Evolutionary conservation across 2,329 filamentous ascomycete genomes (phyloP), one percentile per base, ranked within the genome.

Genomic region (Fusarium subtropicale): DNA sequence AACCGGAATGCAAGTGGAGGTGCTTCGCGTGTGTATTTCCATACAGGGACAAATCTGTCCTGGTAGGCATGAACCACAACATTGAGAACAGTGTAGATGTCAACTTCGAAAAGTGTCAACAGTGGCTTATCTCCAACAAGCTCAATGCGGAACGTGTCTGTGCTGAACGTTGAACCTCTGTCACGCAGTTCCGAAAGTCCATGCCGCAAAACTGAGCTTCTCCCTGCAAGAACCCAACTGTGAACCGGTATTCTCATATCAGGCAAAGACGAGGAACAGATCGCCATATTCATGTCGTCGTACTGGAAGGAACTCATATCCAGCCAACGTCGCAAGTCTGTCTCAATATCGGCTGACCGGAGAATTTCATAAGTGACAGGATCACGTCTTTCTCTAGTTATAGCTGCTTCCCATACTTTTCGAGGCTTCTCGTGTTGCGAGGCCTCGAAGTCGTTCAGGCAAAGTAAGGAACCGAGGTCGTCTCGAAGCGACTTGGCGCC

Each of bases 1-100:
- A 93, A 97, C 41, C 92, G 86, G 71, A 87, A 86, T 1, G 92
- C 90, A 76, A 91, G 82, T 13, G 87, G 81, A 4, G 90, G 87
- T 22, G 88, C 86, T 66, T 90, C 87, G 9, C 86, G 88, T 7
- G 90, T 90, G 66, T 91, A 90, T 69, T 94, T 92, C 96, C 96
- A 98, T 20, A 94, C 91, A 62, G 96, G 93, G 33, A 97, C 85
- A 18, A 94, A 81, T 6, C 83, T 84, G 75, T 98, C 96, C 8
- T 90, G 90, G 77, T 98, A 98, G 10, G 91, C 76, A 74, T 93
- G 97, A 12, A 95, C 82, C 2, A 91, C 87, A 12, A 98, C 72
- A 71, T 97, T 95, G 59, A 97, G 81, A 9, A 97, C 76, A 1
- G 93, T 91, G 34, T 97, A 83, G 38, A 96, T 85, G 75, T 97